phyloP scores from a whole-genome alignment of 2,329 filamentous ascomycete genomes.

The Epichloe gansuensis region DNA sequence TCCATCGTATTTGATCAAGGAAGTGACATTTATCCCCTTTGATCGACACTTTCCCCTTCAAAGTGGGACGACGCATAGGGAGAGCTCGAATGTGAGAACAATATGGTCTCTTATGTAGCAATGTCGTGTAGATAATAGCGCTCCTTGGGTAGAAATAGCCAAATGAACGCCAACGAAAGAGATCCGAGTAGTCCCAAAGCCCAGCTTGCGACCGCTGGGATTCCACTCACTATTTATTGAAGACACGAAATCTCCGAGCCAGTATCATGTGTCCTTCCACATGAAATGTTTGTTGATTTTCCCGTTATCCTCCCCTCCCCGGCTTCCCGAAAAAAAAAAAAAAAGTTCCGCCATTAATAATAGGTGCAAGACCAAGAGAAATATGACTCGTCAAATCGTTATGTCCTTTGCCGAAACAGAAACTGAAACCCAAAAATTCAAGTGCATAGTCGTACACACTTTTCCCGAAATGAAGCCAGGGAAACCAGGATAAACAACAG shows the following conservation, averaged over 20 bases:
- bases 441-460: conserved; percentile 1
- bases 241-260: neutral
- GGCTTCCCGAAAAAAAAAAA: neutral
- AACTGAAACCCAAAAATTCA: neutral
- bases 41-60: no score
- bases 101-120: no score
- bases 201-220: neutral
- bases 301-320: neutral
- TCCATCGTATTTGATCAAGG: no score
- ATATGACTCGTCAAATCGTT: conserved; percentile 5
- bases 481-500: neutral
- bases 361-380: neutral
- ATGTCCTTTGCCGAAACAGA: neutral
- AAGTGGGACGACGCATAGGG: no score
- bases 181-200: neutral
- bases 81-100: no score
- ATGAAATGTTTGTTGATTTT: neutral
- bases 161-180: no score
- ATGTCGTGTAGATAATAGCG: no score
- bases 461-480: neutral
- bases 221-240: neutral
- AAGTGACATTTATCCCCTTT: no score
- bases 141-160: no score
- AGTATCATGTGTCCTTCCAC: neutral
- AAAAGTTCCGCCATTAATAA: neutral